These are phyloP conservation scores for Taxawa tesnikishii DNA, from an alignment of 2,329 filamentous ascomycete genomes.

Conservation along the genomic window DNA sequence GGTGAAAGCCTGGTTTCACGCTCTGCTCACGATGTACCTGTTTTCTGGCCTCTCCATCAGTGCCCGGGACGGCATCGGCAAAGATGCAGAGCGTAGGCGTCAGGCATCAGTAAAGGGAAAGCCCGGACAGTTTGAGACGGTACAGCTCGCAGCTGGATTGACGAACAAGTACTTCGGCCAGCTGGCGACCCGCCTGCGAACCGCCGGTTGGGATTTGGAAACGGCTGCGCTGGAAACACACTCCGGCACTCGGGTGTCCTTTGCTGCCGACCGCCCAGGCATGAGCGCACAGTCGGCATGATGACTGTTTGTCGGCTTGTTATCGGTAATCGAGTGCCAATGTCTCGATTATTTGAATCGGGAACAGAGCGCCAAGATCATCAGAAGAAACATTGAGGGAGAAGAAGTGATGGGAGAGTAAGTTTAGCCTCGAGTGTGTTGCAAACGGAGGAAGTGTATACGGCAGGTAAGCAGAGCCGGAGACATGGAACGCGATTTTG, in stretches of 20 bases:
- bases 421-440: too few relatives aligned
- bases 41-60: conserved; percentile 3
- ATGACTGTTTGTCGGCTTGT: too few relatives aligned
- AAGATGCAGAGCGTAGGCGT: conserved; percentile 2
- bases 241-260: conserved; percentile 29
- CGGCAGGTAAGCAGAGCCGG: too few relatives aligned
- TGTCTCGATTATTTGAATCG: too few relatives aligned
- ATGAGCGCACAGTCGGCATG: too few relatives aligned
- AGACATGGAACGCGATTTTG: too few relatives aligned
- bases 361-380: too few relatives aligned
- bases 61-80: conserved; percentile 10
- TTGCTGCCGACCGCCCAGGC: background rate
- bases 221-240: conserved; percentile 54
- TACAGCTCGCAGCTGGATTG: conserved; percentile 28
- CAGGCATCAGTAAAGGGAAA: background rate
- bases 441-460: too few relatives aligned
- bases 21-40: conserved; percentile 25
- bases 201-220: conserved; percentile 54
- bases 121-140: conserved; percentile 21
- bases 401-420: too few relatives aligned
- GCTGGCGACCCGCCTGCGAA: conserved; percentile 28
- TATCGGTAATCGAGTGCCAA: too few relatives aligned
- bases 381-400: too few relatives aligned
- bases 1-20: conserved; percentile 52
- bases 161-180: conserved; percentile 31